phyloP scores from a whole-genome alignment of 2,329 filamentous ascomycete genomes.

The Myriosclerotinia scirpicola region DNA sequence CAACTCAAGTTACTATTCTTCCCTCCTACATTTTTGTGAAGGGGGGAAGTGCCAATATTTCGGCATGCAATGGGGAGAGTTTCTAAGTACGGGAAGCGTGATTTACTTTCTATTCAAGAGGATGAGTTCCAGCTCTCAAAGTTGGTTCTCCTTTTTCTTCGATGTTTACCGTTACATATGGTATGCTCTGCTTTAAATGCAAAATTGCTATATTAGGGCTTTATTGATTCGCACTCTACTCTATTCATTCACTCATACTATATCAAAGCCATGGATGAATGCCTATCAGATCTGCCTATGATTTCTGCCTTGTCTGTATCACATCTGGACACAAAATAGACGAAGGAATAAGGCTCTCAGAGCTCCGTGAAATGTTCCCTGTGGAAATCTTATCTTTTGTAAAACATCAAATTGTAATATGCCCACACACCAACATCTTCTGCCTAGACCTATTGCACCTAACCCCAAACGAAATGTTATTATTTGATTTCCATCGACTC shows the following conservation, averaged over 20 bases:
- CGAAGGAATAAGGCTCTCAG: background rate
- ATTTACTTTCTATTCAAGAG: background rate
- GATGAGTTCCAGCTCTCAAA: background rate
- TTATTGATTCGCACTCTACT: conserved; percentile 13
- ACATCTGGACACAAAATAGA: background rate
- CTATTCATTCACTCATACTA: background rate
- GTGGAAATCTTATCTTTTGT: conserved; percentile 7
- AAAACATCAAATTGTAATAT: background rate
- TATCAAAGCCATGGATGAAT: background rate
- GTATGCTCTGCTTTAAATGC: conserved; percentile 10
- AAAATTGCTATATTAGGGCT: conserved; percentile 10
- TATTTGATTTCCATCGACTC: background rate
- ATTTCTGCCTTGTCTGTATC: background rate
- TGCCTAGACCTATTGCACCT: background rate
- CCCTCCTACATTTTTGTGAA: conserved; percentile 2
- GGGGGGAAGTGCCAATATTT: conserved; percentile 16
- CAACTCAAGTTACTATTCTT: conserved; percentile 14
- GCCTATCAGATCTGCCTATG: background rate
- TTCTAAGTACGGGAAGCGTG: background rate
- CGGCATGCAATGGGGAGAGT: conserved; percentile 7
- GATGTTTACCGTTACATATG: background rate
- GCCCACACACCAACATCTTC: background rate
- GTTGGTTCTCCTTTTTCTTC: conserved; percentile 5
- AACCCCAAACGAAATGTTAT: background rate
- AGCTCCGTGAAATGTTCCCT: background rate